Percentiles rank a stretch among this genome's conserved stretches.
phyloP scores from a whole-genome alignment of 192 early-diverging fungal genomes.

The Podochytrium sp. region DNA sequence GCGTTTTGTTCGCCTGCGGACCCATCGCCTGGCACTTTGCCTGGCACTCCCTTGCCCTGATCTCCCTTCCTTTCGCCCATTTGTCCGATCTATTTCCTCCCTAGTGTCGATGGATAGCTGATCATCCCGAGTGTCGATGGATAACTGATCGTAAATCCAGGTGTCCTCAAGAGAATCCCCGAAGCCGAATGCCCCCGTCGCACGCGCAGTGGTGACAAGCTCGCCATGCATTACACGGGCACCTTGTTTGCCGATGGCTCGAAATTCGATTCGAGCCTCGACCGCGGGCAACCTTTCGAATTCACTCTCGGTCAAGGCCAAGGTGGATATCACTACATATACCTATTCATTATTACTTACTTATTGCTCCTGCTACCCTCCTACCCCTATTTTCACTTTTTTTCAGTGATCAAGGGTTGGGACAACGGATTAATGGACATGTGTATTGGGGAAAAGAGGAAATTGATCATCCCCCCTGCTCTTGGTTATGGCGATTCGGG shows the following conservation, averaged over 20 bases:
- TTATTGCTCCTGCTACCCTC: no score
- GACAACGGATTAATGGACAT: conserved; percentile 64
- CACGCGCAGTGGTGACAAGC: conserved; percentile 37
- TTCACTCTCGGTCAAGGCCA: conserved; percentile 66
- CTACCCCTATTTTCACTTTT: no score
- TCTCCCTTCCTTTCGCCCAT: no score
- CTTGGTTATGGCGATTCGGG: conserved; percentile 63
- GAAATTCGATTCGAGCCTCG: conserved; percentile 75
- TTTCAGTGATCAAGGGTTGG: conserved; percentile 87
- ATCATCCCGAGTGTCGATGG: not conserved
- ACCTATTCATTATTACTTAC: no score
- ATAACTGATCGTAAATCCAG: not conserved
- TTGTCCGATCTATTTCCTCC: no score
- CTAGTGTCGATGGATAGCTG: conserved; percentile 43
- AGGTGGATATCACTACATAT: no score
- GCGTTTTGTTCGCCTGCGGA: no score
- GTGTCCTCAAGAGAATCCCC: conserved; percentile 39
- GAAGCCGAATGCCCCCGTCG: conserved; percentile 55
- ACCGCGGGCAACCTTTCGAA: conserved; percentile 68
- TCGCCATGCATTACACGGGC: conserved; percentile 30
- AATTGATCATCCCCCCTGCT: conserved; percentile 71
- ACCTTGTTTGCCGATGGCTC: conserved; percentile 42
- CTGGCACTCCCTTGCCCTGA: no score
- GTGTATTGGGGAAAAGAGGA: conserved; percentile 82
- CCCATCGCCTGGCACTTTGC: no score